Base-by-base conservation (phyloP, 148 eudicot species). In the Bassia scoparia region DNA sequence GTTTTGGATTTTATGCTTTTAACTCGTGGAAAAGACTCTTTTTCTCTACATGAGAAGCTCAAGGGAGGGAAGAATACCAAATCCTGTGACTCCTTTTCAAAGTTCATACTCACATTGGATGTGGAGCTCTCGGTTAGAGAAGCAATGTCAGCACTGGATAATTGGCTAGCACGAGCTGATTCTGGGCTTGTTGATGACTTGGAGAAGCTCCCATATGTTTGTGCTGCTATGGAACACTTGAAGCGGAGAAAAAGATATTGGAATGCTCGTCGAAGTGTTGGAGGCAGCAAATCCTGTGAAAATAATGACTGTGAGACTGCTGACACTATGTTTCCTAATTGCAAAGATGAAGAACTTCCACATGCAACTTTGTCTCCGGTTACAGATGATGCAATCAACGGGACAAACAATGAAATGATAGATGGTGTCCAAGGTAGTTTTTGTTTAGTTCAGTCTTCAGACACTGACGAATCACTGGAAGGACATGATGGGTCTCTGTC, bases 201-300 rank as follows among this genome's bases (percentile, higher is more conserved):
- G 77, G 96, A 88, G 83, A 95, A 81, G 80, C 99, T 95, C 75
- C 99, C 99, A 18, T 95, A 88, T 87, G 92, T 95, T 74, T 91
- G 88, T 85, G 89, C 89, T 23, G 93, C 97, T 53, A 82, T 90
- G 91, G 96, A 95, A 73, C 94, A 88, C 54, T 78, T 95, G 77
- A 85, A 86, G 72, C 86, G 85, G 66, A 88, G 97, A 78, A 92
- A 93, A 76, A 87, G 76, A 62, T 84, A 84, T 81, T 95, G 99
- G 99, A 83, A 82, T 79, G 79, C 83, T 70, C 91, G 76, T 61
- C 81, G 74, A 27, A 68, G 43, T 77, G 56, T 55, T 61, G 73
- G 72, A 73, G 79, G 69, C 26, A 74, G 61, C 49, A 53, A 69
- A 43, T 64, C 70, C 17, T 33, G 61, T 65, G 77, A 76, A 83